Evolutionary conservation across 176 grass and related monocot species (phyloP).

Genomic region (Hyparrhenia diplandra): DNA sequence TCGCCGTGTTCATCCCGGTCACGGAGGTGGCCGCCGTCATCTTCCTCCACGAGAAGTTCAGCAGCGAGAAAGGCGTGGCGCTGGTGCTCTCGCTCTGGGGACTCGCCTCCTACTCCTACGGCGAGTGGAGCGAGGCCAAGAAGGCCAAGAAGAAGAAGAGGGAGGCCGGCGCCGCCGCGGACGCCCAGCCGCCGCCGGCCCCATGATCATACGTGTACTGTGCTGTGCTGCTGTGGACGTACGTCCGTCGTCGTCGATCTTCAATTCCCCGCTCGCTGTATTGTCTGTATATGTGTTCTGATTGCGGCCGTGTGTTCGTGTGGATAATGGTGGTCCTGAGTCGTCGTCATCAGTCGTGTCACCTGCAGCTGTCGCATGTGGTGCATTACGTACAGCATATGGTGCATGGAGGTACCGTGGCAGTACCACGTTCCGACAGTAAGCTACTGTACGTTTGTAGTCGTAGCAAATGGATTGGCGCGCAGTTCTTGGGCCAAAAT

Average conservation of each 20-base stretch:
- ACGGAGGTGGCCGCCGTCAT: slow-evolving; percentile 52
- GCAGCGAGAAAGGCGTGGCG: slow-evolving; percentile 58
- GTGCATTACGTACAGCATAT: background rate
- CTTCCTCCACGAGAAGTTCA: slow-evolving; percentile 71
- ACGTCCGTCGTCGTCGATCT: no score
- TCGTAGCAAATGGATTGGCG: background rate
- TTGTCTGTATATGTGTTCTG: background rate
- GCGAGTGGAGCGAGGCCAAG: slow-evolving; percentile 43
- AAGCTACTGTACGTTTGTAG: background rate
- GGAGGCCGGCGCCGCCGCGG: background rate
- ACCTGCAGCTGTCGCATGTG: background rate
- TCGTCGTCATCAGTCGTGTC: background rate
- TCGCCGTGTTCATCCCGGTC: slow-evolving; percentile 59
- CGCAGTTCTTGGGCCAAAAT: background rate
- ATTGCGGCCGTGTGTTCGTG: no score
- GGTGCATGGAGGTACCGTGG: background rate
- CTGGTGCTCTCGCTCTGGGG: slow-evolving; percentile 72
- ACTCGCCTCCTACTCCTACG: slow-evolving; percentile 71
- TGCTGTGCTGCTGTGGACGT: no score
- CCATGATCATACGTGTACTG: background rate
- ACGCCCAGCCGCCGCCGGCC: background rate
- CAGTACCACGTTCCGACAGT: background rate
- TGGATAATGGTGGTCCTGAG: background rate
- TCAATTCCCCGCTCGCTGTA: no score
- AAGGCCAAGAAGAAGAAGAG: slow-evolving; percentile 29